Evolutionary conservation across 2,329 filamentous ascomycete species (phyloP), one percentile per base, ranked within the genome.

Genomic region (Alternaria tenuissima): DNA sequence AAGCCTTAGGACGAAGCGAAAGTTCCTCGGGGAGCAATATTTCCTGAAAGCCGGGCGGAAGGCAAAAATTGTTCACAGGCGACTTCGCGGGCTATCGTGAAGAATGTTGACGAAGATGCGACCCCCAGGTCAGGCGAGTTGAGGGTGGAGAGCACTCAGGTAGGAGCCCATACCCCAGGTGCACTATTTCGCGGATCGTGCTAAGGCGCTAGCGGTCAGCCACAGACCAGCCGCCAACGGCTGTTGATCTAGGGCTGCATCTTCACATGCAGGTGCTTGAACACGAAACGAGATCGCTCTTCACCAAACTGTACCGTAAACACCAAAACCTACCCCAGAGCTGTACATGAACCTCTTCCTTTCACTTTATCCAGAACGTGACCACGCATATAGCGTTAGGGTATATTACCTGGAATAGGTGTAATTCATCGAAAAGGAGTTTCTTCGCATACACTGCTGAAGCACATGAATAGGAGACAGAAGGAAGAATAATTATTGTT

Each of bases 121-220:
- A 61, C 61, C 58, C 53, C 60, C 58, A 52, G 43, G 43, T 62
- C 7, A 22, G 52, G 46, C 46, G 30, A 44, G 49, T 49, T 46
- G 47, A 52, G 53, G 59, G 59, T 62, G 44, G 44, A 61, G 59
- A 22, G 53, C 18, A 18, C 7, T 18, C 38, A 12, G 38, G 38
- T 52, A 39, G 39, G 39, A 49, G 59, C 52, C 22, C 48, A 32
- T 56, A 54, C 55, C 55, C 56, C 38, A 49, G 39, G 14, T 42
- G 28, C 38, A 59, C 57, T 56, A 55, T 59, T 59, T 56, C 57
- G 57, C 57, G 44, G 52, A 54, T 57, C 44, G 32, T 47, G 59
- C 49, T 46, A 44, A 54, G 49, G 20, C 55, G 49, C 59, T 58
- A 61, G 39, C 36, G 12, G 36, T 46, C 39, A 56, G 52, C 57